Percentiles rank a stretch among this genome's conserved stretches.
Evolutionary conservation across 495 filamentous ascomycete species (phyloP).

Genomic region (Lasiosphaeria miniovina): DNA sequence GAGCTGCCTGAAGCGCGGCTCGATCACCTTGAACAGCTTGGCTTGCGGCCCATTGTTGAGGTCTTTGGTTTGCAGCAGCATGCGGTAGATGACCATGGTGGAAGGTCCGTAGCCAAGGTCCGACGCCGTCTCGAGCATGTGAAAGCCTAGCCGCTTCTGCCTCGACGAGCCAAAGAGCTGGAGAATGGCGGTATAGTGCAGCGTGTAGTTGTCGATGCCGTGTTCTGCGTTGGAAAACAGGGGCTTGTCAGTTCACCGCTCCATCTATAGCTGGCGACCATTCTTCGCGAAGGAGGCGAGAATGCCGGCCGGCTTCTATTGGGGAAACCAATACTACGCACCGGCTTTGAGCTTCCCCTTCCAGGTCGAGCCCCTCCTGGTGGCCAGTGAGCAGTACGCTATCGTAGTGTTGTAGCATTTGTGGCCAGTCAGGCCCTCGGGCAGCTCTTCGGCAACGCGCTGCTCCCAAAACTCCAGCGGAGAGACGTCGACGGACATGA

Average conservation of each 20-base stretch:
- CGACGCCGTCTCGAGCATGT: constrained; percentile 28
- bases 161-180: constrained; percentile 8
- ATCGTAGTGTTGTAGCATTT: constrained; percentile 20
- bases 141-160: constrained; percentile 10
- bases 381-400: constrained; percentile 26
- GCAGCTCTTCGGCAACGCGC: not conserved
- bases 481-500: constrained; percentile 16
- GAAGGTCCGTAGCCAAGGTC: constrained; percentile 26
- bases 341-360: constrained; percentile 17
- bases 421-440: constrained; percentile 22
- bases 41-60: not conserved
- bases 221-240: constrained; percentile 13
- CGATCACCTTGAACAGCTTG: constrained; percentile 1
- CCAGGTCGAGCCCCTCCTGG: constrained; percentile 9
- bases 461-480: constrained; percentile 23
- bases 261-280: no score
- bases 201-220: constrained; percentile 21
- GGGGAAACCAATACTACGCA: constrained; percentile 3
- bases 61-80: not conserved
- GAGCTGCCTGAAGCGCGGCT: constrained; percentile 13
- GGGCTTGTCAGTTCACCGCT: not conserved
- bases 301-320: no score
- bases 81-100: constrained; percentile 18
- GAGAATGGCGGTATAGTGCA: constrained; percentile 21
- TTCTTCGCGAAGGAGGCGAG: no score